phyloP scores from a whole-genome alignment of 1,284 basidiomycete genomes.

The Sphaerobolus stellatus region DNA sequence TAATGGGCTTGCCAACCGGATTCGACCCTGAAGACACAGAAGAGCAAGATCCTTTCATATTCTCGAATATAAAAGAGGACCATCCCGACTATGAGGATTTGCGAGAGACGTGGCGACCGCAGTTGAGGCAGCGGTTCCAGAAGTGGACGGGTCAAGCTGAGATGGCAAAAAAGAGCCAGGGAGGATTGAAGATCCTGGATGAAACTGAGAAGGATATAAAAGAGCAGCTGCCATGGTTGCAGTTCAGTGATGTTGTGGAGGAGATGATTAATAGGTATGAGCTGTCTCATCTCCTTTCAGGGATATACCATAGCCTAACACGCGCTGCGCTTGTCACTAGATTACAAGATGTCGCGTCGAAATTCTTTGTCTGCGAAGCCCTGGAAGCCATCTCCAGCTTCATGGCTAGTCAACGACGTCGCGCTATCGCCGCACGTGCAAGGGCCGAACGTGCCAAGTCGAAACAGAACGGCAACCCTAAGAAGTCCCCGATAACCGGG shows the following conservation, averaged over 20 bases:
- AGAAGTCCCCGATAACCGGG: too few species aligned
- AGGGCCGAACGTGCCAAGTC: too few species aligned
- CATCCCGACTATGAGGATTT: slow-evolving; percentile 61
- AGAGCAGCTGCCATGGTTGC: slow-evolving; percentile 56
- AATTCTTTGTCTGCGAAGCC: slow-evolving; percentile 49
- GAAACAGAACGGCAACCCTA: too few species aligned
- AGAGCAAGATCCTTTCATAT: slow-evolving; percentile 39
- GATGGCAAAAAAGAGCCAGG: slow-evolving; percentile 39
- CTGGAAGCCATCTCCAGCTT: slow-evolving; percentile 49
- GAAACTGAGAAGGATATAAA: slow-evolving; percentile 31
- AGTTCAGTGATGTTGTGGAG: slow-evolving; percentile 47
- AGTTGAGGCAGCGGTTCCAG: slow-evolving; percentile 52
- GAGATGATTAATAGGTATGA: slow-evolving; percentile 55
- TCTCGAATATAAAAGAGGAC: slow-evolving; percentile 49
- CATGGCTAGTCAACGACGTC: too few species aligned
- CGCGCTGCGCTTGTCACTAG: slow-evolving; percentile 34
- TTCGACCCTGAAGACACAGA: slow-evolving; percentile 39
- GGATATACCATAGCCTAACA: background rate
- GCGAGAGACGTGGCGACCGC: slow-evolving; percentile 57
- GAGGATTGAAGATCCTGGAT: slow-evolving; percentile 38
- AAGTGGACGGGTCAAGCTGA: slow-evolving; percentile 48
- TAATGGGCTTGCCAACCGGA: slow-evolving; percentile 58
- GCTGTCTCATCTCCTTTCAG: slow-evolving; percentile 17
- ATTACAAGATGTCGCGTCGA: slow-evolving; percentile 51
- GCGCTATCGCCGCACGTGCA: too few species aligned